Evolutionary conservation across 768 basidiomycete species (phyloP).

Genomic region (Psilocybe cubensis): DNA sequence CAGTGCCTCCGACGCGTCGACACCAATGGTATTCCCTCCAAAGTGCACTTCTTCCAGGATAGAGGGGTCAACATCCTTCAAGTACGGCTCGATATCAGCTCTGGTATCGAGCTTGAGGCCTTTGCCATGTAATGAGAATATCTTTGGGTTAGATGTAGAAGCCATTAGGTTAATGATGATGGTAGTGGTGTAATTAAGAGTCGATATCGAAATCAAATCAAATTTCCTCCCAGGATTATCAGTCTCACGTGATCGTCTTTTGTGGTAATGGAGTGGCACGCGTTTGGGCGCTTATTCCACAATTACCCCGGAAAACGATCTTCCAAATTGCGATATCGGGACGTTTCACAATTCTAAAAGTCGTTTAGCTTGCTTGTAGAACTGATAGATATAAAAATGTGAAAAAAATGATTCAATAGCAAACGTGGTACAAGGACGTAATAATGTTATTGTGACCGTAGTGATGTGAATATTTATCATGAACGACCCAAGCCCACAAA

Average conservation of each 20-base stretch:
- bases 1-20: slow-evolving; percentile 86
- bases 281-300: not conserved
- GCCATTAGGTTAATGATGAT: slow-evolving; percentile 20
- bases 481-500: no score
- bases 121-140: slow-evolving; percentile 56
- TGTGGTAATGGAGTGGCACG: not conserved
- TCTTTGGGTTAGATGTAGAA: slow-evolving; percentile 30
- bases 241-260: not conserved
- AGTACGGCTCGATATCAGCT: slow-evolving; percentile 74
- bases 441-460: no score
- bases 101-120: slow-evolving; percentile 82
- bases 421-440: no score
- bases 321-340: no score
- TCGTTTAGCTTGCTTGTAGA: no score
- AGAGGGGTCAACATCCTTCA: slow-evolving; percentile 65
- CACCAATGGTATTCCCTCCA: slow-evolving; percentile 92
- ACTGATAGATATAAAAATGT: no score
- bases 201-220: not conserved
- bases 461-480: no score
- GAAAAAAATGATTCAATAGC: no score
- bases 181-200: not conserved
- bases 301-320: no score
- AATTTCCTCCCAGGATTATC: not conserved
- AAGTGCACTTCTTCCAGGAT: slow-evolving; percentile 87
- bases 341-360: no score